phyloP scores from a whole-genome alignment of 192 early-diverging fungal species.

The Linnemannia hyalina region DNA sequence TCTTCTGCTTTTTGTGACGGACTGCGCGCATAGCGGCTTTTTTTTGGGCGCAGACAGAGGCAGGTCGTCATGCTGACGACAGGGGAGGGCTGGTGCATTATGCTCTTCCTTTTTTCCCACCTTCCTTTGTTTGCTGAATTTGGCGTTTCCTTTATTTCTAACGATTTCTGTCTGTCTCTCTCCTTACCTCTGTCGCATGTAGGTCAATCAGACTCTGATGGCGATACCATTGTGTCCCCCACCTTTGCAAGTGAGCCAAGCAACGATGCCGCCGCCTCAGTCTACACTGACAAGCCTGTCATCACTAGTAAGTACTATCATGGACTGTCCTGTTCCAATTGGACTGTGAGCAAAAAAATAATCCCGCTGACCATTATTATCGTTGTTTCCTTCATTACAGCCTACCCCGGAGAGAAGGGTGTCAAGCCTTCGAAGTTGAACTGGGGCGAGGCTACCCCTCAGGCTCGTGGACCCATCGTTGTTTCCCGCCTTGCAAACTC shows the following conservation, averaged over 20 bases:
- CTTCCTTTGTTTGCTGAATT: neutral
- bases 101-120: neutral
- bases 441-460: slow-evolving; percentile 82
- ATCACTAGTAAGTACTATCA: slow-evolving; percentile 39
- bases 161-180: neutral
- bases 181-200: neutral
- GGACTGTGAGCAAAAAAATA: no score
- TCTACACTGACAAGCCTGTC: slow-evolving; percentile 44
- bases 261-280: neutral
- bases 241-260: slow-evolving; percentile 4
- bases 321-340: no score
- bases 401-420: slow-evolving; percentile 69
- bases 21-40: neutral
- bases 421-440: slow-evolving; percentile 81
- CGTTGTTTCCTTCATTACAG: slow-evolving; percentile 30
- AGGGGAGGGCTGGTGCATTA: neutral
- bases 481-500: slow-evolving; percentile 81
- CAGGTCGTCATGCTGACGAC: slow-evolving; percentile 7
- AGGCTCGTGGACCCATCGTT: slow-evolving; percentile 88
- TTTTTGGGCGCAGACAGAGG: slow-evolving; percentile 1
- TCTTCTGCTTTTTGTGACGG: neutral
- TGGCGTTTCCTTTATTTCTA: neutral
- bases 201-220: slow-evolving; percentile 55
- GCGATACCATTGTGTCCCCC: slow-evolving; percentile 45
- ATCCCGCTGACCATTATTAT: neutral